phyloP scores from a whole-genome alignment of 2,329 filamentous ascomycete species.

The Cordyceps militaris region DNA sequence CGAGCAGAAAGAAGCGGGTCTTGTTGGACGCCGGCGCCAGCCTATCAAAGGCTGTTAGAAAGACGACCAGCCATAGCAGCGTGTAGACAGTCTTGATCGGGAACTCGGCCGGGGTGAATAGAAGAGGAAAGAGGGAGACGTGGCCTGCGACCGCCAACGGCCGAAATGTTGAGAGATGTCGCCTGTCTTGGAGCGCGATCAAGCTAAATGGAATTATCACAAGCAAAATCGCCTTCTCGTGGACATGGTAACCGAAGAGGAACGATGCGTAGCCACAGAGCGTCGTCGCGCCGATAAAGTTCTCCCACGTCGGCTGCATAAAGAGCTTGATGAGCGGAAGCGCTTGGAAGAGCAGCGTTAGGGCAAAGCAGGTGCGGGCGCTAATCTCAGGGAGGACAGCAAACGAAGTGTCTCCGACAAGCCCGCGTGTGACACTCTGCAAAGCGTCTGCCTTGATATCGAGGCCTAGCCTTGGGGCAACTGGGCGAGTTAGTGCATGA shows the following conservation, averaged over 20 bases:
- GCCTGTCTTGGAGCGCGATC: conserved; percentile 80
- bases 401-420: conserved; percentile 91
- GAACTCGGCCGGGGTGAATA: conserved; percentile 89
- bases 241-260: conserved; percentile 96
- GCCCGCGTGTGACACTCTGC: conserved; percentile 82
- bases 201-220: conserved; percentile 94
- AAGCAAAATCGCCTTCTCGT: conserved; percentile 92
- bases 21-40: conserved; percentile 76
- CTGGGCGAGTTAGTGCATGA: conserved; percentile 33
- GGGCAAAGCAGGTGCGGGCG: conserved; percentile 68
- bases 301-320: conserved; percentile 72
- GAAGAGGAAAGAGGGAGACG: conserved; percentile 86
- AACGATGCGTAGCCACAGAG: conserved; percentile 95
- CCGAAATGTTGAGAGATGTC: conserved; percentile 85
- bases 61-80: conserved; percentile 80
- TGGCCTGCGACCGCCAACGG: conserved; percentile 90
- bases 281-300: conserved; percentile 81
- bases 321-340: conserved; percentile 80
- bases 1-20: conserved; percentile 79
- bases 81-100: conserved; percentile 93
- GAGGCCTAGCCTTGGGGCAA: conserved; percentile 74
- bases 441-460: conserved; percentile 66
- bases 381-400: conserved; percentile 85
- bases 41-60: conserved; percentile 79
- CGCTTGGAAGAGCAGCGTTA: conserved; percentile 77